Evolutionary conservation across 2,329 filamentous ascomycete genomes (phyloP).

Genomic region (Fusarium praegraminearum): DNA sequence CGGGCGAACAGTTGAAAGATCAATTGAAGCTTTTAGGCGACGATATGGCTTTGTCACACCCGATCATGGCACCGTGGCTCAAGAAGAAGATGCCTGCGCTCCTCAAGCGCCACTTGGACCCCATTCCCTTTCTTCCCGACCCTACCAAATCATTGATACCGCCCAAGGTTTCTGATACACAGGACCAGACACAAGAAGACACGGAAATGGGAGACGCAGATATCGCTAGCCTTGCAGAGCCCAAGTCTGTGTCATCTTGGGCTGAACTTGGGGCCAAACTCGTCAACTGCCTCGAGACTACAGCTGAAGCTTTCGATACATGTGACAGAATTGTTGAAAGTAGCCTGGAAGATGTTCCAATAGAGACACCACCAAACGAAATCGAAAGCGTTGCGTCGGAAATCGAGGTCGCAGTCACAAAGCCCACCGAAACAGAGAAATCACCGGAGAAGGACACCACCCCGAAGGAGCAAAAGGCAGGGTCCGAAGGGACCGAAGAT

Average conservation of each 20-base stretch:
- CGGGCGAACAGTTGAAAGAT: conserved; percentile 70
- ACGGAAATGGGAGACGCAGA: conserved; percentile 38
- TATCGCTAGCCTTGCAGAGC: conserved; percentile 17
- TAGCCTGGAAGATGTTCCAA: conserved; percentile 44
- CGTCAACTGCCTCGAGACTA: conserved; percentile 50
- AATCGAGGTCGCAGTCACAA: conserved; percentile 15
- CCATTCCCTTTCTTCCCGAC: conserved; percentile 71
- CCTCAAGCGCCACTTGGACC: conserved; percentile 68
- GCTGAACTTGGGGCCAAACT: conserved; percentile 52
- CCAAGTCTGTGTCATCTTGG: conserved; percentile 50
- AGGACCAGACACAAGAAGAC: conserved; percentile 31
- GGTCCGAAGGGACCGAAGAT: conserved; percentile 41
- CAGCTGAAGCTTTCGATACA: conserved; percentile 45
- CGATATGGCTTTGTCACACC: conserved; percentile 68
- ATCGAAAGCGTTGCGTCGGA: conserved; percentile 31
- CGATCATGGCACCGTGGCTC: conserved; percentile 68
- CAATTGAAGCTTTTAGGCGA: conserved; percentile 67
- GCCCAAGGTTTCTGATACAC: conserved; percentile 37
- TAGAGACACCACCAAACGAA: conserved; percentile 39
- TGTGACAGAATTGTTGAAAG: conserved; percentile 49
- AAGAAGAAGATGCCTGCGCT: conserved; percentile 63
- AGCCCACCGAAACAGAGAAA: conserved; percentile 13
- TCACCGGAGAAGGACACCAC: conserved; percentile 12
- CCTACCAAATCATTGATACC: conserved; percentile 57
- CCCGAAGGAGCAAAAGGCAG: conserved; percentile 38